phyloP scores from a whole-genome alignment of 352 stramenopile genomes.

The Vaucheria bursata region DNA sequence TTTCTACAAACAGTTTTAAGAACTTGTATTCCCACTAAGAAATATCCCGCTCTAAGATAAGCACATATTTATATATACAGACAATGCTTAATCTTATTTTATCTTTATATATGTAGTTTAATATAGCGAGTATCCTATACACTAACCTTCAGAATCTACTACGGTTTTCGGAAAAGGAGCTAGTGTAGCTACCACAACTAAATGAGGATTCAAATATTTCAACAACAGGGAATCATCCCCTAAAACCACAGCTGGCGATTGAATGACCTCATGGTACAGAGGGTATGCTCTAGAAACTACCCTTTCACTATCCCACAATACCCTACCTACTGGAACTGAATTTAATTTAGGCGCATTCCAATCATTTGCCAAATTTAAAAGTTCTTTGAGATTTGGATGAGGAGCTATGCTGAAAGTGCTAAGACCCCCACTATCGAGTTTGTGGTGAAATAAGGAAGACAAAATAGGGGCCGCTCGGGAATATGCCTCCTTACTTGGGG shows the following conservation, averaged over 20 bases:
- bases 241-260: constrained; percentile 49
- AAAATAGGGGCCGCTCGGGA: constrained; percentile 11
- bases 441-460: constrained; percentile 29
- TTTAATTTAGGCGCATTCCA: not conserved
- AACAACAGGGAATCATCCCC: constrained; percentile 90
- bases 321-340: constrained; percentile 13
- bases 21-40: no score
- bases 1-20: no score
- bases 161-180: no score
- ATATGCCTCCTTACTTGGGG: constrained; percentile 15
- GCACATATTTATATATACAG: constrained; percentile 76
- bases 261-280: constrained; percentile 17
- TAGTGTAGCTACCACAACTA: constrained; percentile 79
- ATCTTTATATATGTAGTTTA: constrained; percentile 54
- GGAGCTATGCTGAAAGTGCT: constrained; percentile 26
- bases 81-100: constrained; percentile 46
- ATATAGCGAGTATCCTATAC: not conserved
- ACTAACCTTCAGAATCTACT: no score
- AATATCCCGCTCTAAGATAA: no score
- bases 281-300: constrained; percentile 36
- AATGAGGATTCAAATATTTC: constrained; percentile 95
- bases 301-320: not conserved
- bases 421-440: constrained; percentile 14
- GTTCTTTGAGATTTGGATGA: no score
- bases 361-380: not conserved